Evolutionary conservation across 2,329 filamentous ascomycete species (phyloP), one percentile per base, ranked within the genome.

Genomic region (Macrophomina tecta): DNA sequence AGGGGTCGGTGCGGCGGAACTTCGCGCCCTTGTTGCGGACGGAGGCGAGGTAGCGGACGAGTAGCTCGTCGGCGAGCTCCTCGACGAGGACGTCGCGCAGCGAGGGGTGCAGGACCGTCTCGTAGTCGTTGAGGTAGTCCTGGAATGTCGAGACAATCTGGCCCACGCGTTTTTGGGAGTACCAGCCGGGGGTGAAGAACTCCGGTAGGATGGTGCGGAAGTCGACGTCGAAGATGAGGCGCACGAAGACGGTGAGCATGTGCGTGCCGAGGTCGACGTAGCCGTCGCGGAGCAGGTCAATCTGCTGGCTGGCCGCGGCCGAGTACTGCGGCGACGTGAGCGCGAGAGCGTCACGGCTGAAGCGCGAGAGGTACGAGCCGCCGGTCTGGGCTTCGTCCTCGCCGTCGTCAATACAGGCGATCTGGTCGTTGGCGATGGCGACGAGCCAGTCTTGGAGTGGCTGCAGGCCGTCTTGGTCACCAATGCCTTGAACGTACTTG

Each of bases 341-440:
- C 2, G 91, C 85, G 75, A 92, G 91, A 75, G 96, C 91, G 74
- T 95, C 92, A 72, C 90, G 88, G 72, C 89, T 89, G 87, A 97
- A 97, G 73, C 90, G 90, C 4, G 92, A 90, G 60, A 98, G 86
- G 81, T 97, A 97, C 36, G 91, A 92, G 64, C 92, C 90, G 69
- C 92, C 90, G 4, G 65, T 67, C 8, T 62, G 56, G 4, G 65
- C 48, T 30, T 67, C 65, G 71, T 91, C 91, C 75, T 86, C 81
- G 45, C 78, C 77, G 65, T 98, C 96, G 78, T 98, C 95, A 74
- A 99, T 97, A 79, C 93, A 97, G 66, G 94, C 94, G 76, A 99
- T 98, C 79, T 99, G 95, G 80, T 99, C 95, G 81, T 99, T 99
- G 72, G 96, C 95, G 67, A 96, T 93, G 53, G 95, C 94, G 64